Percentiles rank a stretch among this genome's conserved stretches.
These are phyloP conservation scores for Microcyclospora pomicola DNA, from an alignment of 2,329 filamentous ascomycete species.

Conservation along the genomic window DNA sequence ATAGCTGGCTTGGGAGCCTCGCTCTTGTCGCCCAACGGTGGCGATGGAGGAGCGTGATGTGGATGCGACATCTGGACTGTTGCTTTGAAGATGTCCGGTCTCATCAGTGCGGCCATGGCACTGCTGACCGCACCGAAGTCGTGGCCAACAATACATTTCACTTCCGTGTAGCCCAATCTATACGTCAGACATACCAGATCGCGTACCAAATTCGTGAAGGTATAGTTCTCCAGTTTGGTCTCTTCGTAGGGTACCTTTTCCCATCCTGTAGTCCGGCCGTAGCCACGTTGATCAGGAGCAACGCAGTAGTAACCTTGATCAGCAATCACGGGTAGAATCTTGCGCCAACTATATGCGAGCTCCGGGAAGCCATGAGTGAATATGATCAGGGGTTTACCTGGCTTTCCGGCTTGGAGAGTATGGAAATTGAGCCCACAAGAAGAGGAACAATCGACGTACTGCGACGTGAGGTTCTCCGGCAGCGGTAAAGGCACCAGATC, in stretches of 20 bases:
- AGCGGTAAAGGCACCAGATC: slow-evolving; percentile 30
- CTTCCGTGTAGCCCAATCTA: slow-evolving; percentile 45
- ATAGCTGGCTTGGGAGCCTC: slow-evolving; percentile 29
- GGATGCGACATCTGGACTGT: slow-evolving; percentile 53
- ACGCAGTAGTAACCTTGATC: slow-evolving; percentile 49
- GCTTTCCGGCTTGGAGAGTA: slow-evolving; percentile 40
- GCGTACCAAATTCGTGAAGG: slow-evolving; percentile 44
- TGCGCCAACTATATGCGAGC: slow-evolving; percentile 56
- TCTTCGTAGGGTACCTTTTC: slow-evolving; percentile 37
- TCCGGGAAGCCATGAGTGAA: slow-evolving; percentile 56
- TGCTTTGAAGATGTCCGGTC: slow-evolving; percentile 50
- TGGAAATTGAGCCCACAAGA: slow-evolving; percentile 47
- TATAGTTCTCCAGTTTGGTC: slow-evolving; percentile 44
- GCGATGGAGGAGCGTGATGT: slow-evolving; percentile 38
- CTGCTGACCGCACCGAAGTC: slow-evolving; percentile 52
- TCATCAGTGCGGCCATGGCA: slow-evolving; percentile 44
- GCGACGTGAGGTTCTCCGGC: slow-evolving; percentile 40
- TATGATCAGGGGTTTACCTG: slow-evolving; percentile 41
- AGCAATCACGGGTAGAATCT: slow-evolving; percentile 46
- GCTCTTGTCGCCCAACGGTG: slow-evolving; percentile 36
- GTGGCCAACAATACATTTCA: slow-evolving; percentile 49
- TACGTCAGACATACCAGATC: slow-evolving; percentile 49
- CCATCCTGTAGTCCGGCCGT: slow-evolving; percentile 52
- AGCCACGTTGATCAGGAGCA: slow-evolving; percentile 54
- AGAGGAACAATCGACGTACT: slow-evolving; percentile 41